phyloP scores from a whole-genome alignment of 2,329 filamentous ascomycete genomes.

The Fusarium domesticum region DNA sequence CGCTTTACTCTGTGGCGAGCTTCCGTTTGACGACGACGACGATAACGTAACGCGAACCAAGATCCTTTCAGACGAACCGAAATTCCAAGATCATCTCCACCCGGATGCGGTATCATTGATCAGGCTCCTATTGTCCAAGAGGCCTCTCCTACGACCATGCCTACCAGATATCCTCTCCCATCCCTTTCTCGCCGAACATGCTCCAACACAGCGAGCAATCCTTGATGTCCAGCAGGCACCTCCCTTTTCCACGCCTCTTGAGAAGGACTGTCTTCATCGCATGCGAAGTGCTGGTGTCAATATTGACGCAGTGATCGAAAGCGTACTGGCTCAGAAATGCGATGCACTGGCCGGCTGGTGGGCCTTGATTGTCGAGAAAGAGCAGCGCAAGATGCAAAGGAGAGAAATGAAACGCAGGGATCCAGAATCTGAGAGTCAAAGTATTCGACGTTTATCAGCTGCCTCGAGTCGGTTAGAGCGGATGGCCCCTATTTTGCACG shows the following conservation, averaged over 20 bases:
- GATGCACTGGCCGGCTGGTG: constrained; percentile 94
- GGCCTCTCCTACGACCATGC: constrained; percentile 77
- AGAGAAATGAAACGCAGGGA: constrained; percentile 82
- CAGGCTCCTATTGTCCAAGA: constrained; percentile 80
- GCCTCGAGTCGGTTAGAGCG: constrained; percentile 84
- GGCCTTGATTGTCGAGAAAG: constrained; percentile 90
- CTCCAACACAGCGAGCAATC: constrained; percentile 84
- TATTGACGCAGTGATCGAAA: constrained; percentile 91
- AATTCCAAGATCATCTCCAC: constrained; percentile 77
- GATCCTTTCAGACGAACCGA: constrained; percentile 83
- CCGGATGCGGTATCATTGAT: constrained; percentile 75
- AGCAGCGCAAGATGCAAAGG: constrained; percentile 78
- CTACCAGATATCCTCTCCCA: constrained; percentile 83
- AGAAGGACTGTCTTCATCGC: constrained; percentile 86
- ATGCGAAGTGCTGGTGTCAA: constrained; percentile 94
- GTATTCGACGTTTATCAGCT: constrained; percentile 77
- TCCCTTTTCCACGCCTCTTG: constrained; percentile 79
- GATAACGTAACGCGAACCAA: constrained; percentile 80
- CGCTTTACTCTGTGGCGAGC: constrained; percentile 75
- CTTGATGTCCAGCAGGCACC: constrained; percentile 76
- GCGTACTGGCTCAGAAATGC: constrained; percentile 84
- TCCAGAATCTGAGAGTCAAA: constrained; percentile 76
- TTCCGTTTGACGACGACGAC: constrained; percentile 95
- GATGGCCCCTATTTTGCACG: constrained; percentile 71
- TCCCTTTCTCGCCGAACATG: constrained; percentile 83